A percentile compares a stretch with the other conserved stretches of the same genome.
Conservation (phyloP, 1,139 yeast species). For the Saccharomycopsis phalli region DNA sequence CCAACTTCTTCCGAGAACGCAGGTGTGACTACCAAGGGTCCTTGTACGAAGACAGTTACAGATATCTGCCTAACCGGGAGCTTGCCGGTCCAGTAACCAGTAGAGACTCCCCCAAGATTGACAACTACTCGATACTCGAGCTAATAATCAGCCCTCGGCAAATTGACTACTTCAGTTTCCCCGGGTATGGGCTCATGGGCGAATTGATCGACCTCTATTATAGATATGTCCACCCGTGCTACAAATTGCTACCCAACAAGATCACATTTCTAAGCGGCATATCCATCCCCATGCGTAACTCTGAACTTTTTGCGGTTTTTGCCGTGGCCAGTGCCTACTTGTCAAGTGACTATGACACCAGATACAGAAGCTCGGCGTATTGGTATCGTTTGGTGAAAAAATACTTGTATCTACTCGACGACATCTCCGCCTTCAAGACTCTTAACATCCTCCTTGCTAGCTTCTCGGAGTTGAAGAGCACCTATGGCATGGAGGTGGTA, state of each 20-base stretch:
- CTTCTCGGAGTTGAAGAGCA: neutral
- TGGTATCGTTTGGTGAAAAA: constrained; percentile 36
- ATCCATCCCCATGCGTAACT: constrained; percentile 26
- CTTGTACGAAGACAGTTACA: no score
- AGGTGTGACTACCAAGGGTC: no score
- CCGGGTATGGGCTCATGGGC: constrained; percentile 33
- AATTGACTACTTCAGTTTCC: constrained; percentile 33
- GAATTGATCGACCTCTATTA: constrained; percentile 40
- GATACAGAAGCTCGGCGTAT: constrained; percentile 29
- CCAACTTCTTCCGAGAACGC: no score
- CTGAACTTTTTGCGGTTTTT: constrained; percentile 41
- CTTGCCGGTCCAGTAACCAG: no score
- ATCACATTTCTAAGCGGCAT: constrained; percentile 5
- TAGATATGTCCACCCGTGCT: constrained; percentile 35
- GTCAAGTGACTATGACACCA: constrained; percentile 26
- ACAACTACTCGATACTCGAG: neutral
- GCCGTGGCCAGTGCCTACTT: constrained; percentile 33
- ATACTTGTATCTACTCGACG: constrained; percentile 31
- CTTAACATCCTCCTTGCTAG: neutral
- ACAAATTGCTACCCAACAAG: constrained; percentile 5
- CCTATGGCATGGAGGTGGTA: neutral
- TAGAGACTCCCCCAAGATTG: no score
- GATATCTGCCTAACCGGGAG: no score
- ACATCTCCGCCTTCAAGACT: neutral
- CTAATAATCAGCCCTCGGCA: constrained; percentile 9